These are phyloP conservation scores for Physaria fendleri DNA, from an alignment of 345 rosid species.

Conservation along the genomic window DNA sequence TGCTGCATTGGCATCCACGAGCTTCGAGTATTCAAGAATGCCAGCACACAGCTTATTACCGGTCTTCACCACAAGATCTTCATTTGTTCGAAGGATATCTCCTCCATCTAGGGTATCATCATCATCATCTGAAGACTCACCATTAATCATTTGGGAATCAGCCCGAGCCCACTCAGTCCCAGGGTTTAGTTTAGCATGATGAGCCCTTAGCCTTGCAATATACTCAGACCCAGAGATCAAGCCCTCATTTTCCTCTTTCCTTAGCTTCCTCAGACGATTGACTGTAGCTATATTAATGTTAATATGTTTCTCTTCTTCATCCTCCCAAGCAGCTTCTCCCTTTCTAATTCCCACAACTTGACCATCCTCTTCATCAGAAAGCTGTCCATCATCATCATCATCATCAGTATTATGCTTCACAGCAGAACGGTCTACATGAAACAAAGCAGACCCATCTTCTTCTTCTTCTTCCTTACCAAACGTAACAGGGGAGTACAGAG, in stretches of 20 bases:
- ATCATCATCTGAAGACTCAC: constrained; percentile 31
- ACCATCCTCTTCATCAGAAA: constrained; percentile 36
- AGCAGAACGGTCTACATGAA: constrained; percentile 53
- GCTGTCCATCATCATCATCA: constrained; percentile 39
- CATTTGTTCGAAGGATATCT: constrained; percentile 60
- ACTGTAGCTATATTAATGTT: constrained; percentile 49
- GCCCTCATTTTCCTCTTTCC: constrained; percentile 73
- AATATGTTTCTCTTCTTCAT: constrained; percentile 73
- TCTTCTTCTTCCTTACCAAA: constrained; percentile 51
- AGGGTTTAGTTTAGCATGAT: constrained; percentile 74
- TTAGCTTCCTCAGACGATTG: constrained; percentile 80
- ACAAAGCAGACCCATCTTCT: constrained; percentile 41
- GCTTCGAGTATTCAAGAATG: constrained; percentile 68
- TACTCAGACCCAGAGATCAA: constrained; percentile 67
- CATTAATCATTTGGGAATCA: constrained; percentile 26
- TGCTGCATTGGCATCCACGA: constrained; percentile 76
- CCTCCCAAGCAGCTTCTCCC: constrained; percentile 77
- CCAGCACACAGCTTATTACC: constrained; percentile 57
- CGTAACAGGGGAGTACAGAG: constrained; percentile 64
- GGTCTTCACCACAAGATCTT: constrained; percentile 72
- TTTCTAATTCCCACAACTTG: constrained; percentile 17
- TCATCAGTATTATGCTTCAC: constrained; percentile 22
- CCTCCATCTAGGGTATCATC: constrained; percentile 30
- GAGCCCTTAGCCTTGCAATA: constrained; percentile 74
- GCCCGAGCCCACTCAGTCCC: constrained; percentile 85